Percentiles rank a stretch among this genome's conserved stretches.
Evolutionary conservation across 495 filamentous ascomycete genomes (phyloP).

Genomic region (Lasiosphaeria ovina): DNA sequence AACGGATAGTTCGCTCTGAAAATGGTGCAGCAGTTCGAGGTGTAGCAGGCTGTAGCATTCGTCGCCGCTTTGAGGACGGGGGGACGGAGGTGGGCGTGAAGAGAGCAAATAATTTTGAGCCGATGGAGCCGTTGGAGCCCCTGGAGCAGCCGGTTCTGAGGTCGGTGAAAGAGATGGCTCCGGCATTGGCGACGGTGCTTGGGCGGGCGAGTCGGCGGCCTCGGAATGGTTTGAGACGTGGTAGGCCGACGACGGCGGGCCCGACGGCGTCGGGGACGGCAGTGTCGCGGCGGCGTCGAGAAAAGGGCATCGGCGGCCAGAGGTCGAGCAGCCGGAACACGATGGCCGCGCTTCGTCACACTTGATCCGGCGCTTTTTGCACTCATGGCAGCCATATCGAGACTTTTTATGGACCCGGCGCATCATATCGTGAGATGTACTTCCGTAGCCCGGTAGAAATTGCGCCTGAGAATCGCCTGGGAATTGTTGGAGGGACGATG

Average conservation of each 20-base stretch:
- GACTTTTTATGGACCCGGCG: conserved; percentile 27
- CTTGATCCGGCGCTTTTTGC: conserved; percentile 36
- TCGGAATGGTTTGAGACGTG: background rate
- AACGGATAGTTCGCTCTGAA: conserved; percentile 8
- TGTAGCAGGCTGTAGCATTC: conserved; percentile 28
- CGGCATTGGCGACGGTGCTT: background rate
- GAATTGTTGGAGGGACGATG: background rate
- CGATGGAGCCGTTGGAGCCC: background rate
- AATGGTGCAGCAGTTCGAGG: conserved; percentile 30
- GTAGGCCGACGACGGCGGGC: background rate
- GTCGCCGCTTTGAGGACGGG: background rate
- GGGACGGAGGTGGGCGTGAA: background rate
- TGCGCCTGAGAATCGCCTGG: background rate
- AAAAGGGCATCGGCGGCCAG: conserved; percentile 27
- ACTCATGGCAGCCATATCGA: conserved; percentile 26
- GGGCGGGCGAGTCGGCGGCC: background rate
- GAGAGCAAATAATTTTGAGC: background rate
- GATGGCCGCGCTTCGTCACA: conserved; percentile 35
- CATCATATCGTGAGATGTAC: background rate
- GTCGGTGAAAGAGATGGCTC: background rate
- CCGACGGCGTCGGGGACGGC: conserved; percentile 1
- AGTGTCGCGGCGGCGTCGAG: background rate
- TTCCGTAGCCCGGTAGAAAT: background rate
- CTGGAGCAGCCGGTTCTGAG: background rate
- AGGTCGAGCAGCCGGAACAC: conserved; percentile 27